Evolutionary conservation across 2,329 filamentous ascomycete genomes (phyloP).

Genomic region (Ceratocystis eucalypticola): DNA sequence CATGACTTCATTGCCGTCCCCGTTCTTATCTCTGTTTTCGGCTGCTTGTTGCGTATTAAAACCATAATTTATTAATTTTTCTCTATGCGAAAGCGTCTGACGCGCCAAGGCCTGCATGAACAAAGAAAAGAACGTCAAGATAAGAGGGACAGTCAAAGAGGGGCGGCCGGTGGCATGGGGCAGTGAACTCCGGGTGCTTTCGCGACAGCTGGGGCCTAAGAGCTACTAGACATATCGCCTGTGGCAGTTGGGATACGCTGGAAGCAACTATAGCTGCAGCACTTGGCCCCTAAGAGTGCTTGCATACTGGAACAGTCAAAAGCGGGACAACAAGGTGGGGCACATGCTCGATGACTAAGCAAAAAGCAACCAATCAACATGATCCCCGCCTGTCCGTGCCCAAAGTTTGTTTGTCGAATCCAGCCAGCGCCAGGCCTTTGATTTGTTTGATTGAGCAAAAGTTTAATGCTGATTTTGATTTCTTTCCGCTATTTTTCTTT

Average conservation of each 20-base stretch:
- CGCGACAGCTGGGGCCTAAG: neutral
- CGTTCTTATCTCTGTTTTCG: too few species aligned
- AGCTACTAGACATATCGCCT: neutral
- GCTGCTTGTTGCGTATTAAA: neutral
- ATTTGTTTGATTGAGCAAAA: constrained; percentile 7
- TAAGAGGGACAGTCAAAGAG: neutral
- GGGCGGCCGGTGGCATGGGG: neutral
- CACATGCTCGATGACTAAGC: constrained; percentile 13
- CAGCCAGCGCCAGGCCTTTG: neutral
- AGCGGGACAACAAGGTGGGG: constrained; percentile 10
- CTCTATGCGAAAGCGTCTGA: neutral
- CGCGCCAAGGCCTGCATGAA: neutral
- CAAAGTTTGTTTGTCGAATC: constrained; percentile 11
- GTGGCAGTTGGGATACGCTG: too few species aligned
- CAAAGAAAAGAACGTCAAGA: neutral
- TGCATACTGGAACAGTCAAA: neutral
- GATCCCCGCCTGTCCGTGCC: constrained; percentile 11
- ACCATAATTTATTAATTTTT: neutral
- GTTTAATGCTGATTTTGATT: neutral
- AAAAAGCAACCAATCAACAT: constrained; percentile 7
- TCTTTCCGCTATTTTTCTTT: constrained; percentile 13
- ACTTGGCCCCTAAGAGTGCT: too few species aligned
- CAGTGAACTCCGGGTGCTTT: too few species aligned
- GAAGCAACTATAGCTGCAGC: too few species aligned
- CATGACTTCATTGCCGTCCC: too few species aligned